Base-by-base conservation (phyloP, 495 filamentous ascomycete species). In the Penicillium malachiteum region DNA sequence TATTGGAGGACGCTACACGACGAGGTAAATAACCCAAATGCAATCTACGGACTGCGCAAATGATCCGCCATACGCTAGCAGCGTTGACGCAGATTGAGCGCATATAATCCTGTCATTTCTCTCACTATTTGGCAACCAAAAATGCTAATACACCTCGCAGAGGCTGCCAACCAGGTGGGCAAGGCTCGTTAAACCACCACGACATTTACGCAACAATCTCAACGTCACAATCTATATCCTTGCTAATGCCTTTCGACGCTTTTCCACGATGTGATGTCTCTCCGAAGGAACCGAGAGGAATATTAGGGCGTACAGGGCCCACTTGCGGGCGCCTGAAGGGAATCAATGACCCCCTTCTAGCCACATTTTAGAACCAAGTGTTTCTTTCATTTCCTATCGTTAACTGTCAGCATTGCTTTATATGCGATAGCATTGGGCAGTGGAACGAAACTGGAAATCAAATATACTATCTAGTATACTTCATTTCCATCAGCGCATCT, bases 1-100 rank as follows among this genome's bases (percentile, higher is more conserved):
- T 99, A 60, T 72, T 99, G 66, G 94, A 97, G 79, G 94, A 99
- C 83, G 92, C 92, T 18, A 96, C 92, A 48, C 83, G 92, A 71
- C 86, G 93, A 85, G 94, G 92, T 96, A 63, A 60, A 83, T 78
- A 17, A 64, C n/a, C 43, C 43, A 46, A 46, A 11, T 18, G 9
- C 40, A 9, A 2, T 10, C 2, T 37, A 7, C 7, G 9, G 12
- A 37, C 2, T 26, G 21, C 21, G 21, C 21, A 26, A 26, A 26
- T 4, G 21, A 26, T 26, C 21, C 21, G 21, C 21, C 4, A 26
- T 4, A 26, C 2, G 21, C 21, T 26, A 26, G 21, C 21, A 26
- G 21, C 21, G 4, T 26, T 26, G 21, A 26, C 1, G 21, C 21
- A 4, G 21, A 26, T 26, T 1, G 4, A 26, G 21, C 21, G 21